A percentile compares a stretch with the other conserved stretches of the same genome.
phyloP scores from a whole-genome alignment of 1,139 yeast genomes.

The Chernovozyma sophiae-reginae region DNA sequence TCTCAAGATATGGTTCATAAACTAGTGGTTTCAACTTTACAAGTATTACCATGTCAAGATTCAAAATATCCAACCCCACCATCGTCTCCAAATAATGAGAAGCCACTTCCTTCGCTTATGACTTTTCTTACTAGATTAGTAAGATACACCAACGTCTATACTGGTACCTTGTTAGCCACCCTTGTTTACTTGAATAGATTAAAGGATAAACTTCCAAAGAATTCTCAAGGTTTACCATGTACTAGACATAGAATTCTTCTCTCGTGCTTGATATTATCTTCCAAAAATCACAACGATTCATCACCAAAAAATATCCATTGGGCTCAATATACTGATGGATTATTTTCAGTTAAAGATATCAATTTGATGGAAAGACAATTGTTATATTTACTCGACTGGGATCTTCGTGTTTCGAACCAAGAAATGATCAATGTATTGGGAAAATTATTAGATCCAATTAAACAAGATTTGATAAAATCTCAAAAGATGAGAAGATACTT shows the following conservation, averaged over 20 bases:
- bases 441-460: constrained; percentile 60
- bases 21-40: constrained; percentile 57
- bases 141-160: constrained; percentile 68
- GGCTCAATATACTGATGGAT: constrained; percentile 73
- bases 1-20: constrained; percentile 65
- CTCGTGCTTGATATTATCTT: constrained; percentile 66
- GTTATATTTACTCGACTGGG: constrained; percentile 66
- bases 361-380: constrained; percentile 80
- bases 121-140: constrained; percentile 69
- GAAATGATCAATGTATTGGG: constrained; percentile 50
- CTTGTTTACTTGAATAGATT: constrained; percentile 62
- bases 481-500: constrained; percentile 35
- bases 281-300: constrained; percentile 73
- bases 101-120: constrained; percentile 64
- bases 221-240: constrained; percentile 73
- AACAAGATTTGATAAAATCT: constrained; percentile 46
- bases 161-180: constrained; percentile 73
- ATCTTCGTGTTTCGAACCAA: constrained; percentile 50
- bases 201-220: constrained; percentile 56
- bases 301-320: constrained; percentile 75
- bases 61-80: constrained; percentile 34
- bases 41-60: constrained; percentile 56
- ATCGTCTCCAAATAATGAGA: constrained; percentile 27
- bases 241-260: constrained; percentile 74
- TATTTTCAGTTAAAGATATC: constrained; percentile 63